Evolutionary conservation across 169 alveolate species (phyloP), one percentile per base, ranked within the genome.

Genomic region (Eimeria acervulina): DNA sequence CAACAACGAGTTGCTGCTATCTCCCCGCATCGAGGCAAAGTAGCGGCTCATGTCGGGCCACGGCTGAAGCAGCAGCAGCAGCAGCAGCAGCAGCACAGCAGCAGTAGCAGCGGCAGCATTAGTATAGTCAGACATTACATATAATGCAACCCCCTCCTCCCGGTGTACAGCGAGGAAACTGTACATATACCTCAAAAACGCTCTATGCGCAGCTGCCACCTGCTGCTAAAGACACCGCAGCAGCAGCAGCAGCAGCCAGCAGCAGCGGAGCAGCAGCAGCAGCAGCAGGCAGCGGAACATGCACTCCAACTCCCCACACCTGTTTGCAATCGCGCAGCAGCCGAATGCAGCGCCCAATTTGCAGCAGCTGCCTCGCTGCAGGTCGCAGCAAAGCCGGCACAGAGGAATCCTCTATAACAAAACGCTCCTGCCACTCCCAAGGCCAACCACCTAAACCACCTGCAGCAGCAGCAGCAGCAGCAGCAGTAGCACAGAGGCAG

Each of bases 1-100:
- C 40, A 66, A 28, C 28, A 28, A 23, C 28, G 78, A 66, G 28
- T 23, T n/a, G 78, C 78, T 66, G 21, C 78, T 66, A 6, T 66
- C 78, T 23, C 78, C 78, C 15, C 78, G 40, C 36, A 28, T 28
- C 28, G 78, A 23, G 15, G 78, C 78, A 28, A 66, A 66, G 78
- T n/a, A 66, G 7, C 78, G 78, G 36, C 78, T 66, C 78, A 66
- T n/a, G 78, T 66, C 78, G 7, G 78, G 78, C 40, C 78, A 66
- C 5, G 78, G 78, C 78, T 66, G 78, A 23, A 66, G 78, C 78
- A 23, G 36, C 78, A 66, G 78, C 78, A 66, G 40, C 55, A 47
- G 55, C 55, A 47, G 12, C 55, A 47, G 55, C 55, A 47, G 55
- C 55, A 47, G 12, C 55, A 47, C 55, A 47, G 55, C 55, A 47